Evolutionary conservation across 2,329 filamentous ascomycete species (phyloP).

Genomic region (Paraphoma sp.): DNA sequence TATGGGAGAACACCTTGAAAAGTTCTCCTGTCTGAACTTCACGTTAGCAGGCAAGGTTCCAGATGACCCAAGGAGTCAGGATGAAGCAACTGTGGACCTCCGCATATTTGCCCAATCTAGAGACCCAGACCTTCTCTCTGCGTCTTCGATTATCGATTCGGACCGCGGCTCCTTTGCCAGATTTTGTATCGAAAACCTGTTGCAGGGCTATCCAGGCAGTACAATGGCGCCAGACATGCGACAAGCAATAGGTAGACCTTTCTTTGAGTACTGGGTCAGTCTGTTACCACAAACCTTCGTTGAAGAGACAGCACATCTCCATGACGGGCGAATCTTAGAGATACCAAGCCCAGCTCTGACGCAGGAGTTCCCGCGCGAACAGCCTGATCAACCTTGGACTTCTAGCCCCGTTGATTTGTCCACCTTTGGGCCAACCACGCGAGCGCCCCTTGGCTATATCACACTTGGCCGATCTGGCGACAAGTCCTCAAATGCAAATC

Average conservation of each 20-base stretch:
- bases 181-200: slow-evolving; percentile 25
- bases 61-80: slow-evolving; percentile 25
- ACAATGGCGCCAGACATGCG: slow-evolving; percentile 32
- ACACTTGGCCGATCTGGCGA: slow-evolving; percentile 51
- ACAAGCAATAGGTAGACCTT: slow-evolving; percentile 25
- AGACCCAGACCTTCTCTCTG: slow-evolving; percentile 22
- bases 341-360: slow-evolving; percentile 18
- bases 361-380: slow-evolving; percentile 19
- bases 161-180: slow-evolving; percentile 28
- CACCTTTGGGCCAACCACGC: slow-evolving; percentile 33
- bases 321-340: slow-evolving; percentile 17
- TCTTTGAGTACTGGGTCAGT: slow-evolving; percentile 30
- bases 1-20: slow-evolving; percentile 45
- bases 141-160: slow-evolving; percentile 20
- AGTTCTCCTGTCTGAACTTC: slow-evolving; percentile 47
- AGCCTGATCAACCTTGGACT: slow-evolving; percentile 18
- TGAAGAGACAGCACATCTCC: slow-evolving; percentile 21
- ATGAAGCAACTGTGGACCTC: slow-evolving; percentile 34
- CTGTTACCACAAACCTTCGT: slow-evolving; percentile 22
- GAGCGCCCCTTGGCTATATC: slow-evolving; percentile 49
- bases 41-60: slow-evolving; percentile 42
- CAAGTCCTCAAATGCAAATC: slow-evolving; percentile 52
- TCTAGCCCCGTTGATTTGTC: slow-evolving; percentile 23
- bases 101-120: slow-evolving; percentile 31
- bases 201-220: slow-evolving; percentile 28